Conservation (phyloP, 129 eudicot species). For the Tagetes patula region DNA sequence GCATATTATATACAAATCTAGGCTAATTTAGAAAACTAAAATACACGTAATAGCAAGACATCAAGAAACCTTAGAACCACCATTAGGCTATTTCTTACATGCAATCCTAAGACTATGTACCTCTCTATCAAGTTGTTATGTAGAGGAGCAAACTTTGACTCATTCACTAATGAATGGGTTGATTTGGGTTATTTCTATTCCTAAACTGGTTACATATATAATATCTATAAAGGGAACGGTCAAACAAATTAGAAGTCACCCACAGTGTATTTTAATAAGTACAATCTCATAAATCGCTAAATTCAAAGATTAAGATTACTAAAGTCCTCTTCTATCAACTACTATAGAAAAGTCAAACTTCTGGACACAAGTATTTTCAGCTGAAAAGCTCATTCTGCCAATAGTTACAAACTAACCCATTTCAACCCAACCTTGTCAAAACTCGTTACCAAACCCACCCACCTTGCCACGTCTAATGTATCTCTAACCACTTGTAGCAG, state of each 20-base stretch:
- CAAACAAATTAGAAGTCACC: not conserved
- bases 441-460: not conserved
- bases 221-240: not conserved
- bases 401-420: not conserved
- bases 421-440: not conserved
- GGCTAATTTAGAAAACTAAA: not conserved
- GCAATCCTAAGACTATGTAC: not conserved
- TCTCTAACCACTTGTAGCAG: constrained; percentile 5
- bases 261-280: not conserved
- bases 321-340: not conserved
- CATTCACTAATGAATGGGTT: not conserved
- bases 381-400: not conserved
- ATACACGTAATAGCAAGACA: not conserved
- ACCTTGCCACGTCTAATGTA: not conserved
- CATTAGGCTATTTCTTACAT: not conserved
- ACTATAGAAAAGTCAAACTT: not conserved
- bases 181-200: constrained; percentile 1
- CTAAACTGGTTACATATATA: not conserved
- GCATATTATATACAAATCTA: not conserved
- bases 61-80: not conserved
- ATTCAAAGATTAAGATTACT: not conserved
- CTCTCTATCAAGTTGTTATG: no score
- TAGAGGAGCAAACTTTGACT: not conserved
- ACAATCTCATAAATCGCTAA: not conserved
- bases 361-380: not conserved